These are phyloP conservation scores for Parmales sp. DNA, from an alignment of 108 stramenopile species.

Conservation along the genomic window DNA sequence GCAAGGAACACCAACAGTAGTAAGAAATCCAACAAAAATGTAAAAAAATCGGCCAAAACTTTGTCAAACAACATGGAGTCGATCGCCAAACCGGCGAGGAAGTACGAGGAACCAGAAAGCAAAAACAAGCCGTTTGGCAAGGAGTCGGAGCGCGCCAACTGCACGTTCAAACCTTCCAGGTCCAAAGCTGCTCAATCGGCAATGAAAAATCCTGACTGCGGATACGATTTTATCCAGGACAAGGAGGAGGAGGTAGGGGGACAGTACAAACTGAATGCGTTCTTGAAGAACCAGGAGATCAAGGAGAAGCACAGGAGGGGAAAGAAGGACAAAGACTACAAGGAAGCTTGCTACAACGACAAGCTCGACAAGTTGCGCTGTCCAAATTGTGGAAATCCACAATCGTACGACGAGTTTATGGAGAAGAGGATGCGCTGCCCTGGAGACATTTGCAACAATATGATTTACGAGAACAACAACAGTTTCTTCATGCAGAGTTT, in stretches of 20 bases:
- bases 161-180: neutral
- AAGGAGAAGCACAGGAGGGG: neutral
- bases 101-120: neutral
- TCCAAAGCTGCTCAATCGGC: neutral
- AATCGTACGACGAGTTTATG: constrained; percentile 21
- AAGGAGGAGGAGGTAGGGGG: neutral
- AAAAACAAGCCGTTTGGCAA: neutral
- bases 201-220: neutral
- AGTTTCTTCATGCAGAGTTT: neutral
- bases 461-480: neutral
- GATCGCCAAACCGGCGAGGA: neutral
- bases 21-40: too few species aligned
- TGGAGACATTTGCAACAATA: neutral
- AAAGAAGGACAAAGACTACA: neutral
- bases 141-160: neutral
- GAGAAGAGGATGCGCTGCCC: neutral
- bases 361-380: constrained; percentile 16
- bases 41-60: too few species aligned
- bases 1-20: too few species aligned
- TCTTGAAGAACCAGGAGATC: neutral
- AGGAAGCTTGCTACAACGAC: constrained; percentile 4
- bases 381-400: constrained; percentile 17
- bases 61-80: too few species aligned
- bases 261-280: too few species aligned
- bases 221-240: constrained; percentile 1